Conservation (phyloP, 768 basidiomycete species). For the Candolleomyces eurysporus region DNA sequence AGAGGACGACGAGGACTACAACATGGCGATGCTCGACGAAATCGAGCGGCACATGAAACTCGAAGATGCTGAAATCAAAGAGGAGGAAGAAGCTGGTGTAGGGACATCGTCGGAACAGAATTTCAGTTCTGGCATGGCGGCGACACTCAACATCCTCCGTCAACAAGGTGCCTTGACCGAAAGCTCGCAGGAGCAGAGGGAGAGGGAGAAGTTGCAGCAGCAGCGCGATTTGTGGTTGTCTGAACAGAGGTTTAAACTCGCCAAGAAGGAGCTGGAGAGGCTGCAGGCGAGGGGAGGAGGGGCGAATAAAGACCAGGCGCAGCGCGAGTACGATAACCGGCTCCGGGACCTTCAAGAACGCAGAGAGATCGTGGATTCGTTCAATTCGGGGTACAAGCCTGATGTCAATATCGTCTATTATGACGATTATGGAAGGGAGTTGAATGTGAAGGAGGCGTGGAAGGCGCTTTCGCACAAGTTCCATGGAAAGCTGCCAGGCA, state of each 20-base stretch:
- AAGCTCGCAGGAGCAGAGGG: slow-evolving; percentile 57
- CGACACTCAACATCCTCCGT: slow-evolving; percentile 83
- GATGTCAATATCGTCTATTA: slow-evolving; percentile 96
- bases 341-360: slow-evolving; percentile 90
- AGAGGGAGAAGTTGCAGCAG: slow-evolving; percentile 79
- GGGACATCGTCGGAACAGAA: slow-evolving; percentile 76
- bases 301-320: slow-evolving; percentile 82
- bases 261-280: slow-evolving; percentile 79
- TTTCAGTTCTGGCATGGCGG: slow-evolving; percentile 81
- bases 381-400: slow-evolving; percentile 88
- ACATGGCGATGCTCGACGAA: slow-evolving; percentile 71
- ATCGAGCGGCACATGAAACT: slow-evolving; percentile 69
- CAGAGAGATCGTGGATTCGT: slow-evolving; percentile 73
- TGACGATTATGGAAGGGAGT: slow-evolving; percentile 87
- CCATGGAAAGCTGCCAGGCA: slow-evolving; percentile 96
- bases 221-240: slow-evolving; percentile 91
- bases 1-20: slow-evolving; percentile 71
- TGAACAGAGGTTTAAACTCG: slow-evolving; percentile 71
- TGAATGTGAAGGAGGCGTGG: slow-evolving; percentile 97
- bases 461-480: slow-evolving; percentile 97
- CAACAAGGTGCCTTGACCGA: slow-evolving; percentile 86
- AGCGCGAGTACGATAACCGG: slow-evolving; percentile 93
- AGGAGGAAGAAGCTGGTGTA: slow-evolving; percentile 24
- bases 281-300: slow-evolving; percentile 67
- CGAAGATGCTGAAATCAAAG: slow-evolving; percentile 56